Conservation (phyloP, 495 filamentous ascomycete species). For the Entonaema liquescens region DNA sequence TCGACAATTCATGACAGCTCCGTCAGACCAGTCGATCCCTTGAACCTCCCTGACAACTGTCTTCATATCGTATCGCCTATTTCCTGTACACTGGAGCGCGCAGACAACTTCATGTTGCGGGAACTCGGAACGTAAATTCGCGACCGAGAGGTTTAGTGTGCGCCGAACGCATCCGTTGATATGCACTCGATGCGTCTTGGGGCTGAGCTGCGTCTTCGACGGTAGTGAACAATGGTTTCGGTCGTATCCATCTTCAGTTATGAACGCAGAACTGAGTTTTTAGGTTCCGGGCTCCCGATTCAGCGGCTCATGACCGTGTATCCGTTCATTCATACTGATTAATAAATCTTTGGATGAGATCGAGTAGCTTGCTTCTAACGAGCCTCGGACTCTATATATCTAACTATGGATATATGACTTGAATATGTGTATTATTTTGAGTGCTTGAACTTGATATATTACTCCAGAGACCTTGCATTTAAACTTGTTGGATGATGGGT, state of each 20-base stretch:
- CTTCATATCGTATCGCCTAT: slow-evolving; percentile 65
- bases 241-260: slow-evolving; percentile 19
- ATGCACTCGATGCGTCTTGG: slow-evolving; percentile 9
- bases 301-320: neutral
- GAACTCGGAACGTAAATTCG: slow-evolving; percentile 57
- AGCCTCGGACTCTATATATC: neutral
- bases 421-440: neutral
- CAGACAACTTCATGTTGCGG: slow-evolving; percentile 59
- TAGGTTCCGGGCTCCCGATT: slow-evolving; percentile 14
- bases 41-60: slow-evolving; percentile 55
- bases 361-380: neutral
- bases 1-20: slow-evolving; percentile 62
- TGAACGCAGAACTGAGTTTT: slow-evolving; percentile 3
- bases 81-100: slow-evolving; percentile 65
- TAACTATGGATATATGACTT: neutral
- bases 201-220: neutral
- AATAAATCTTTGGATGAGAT: neutral
- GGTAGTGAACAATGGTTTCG: slow-evolving; percentile 10
- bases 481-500: neutral
- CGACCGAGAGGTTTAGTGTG: slow-evolving; percentile 11
- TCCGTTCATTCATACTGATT: neutral
- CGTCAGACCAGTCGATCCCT: slow-evolving; percentile 64
- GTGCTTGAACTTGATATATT: neutral
- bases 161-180: slow-evolving; percentile 3
- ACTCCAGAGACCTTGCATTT: neutral